Evolutionary conservation across 2,329 filamentous ascomycete genomes (phyloP), one percentile per base, ranked within the genome.

Genomic region (Fusarium udum): DNA sequence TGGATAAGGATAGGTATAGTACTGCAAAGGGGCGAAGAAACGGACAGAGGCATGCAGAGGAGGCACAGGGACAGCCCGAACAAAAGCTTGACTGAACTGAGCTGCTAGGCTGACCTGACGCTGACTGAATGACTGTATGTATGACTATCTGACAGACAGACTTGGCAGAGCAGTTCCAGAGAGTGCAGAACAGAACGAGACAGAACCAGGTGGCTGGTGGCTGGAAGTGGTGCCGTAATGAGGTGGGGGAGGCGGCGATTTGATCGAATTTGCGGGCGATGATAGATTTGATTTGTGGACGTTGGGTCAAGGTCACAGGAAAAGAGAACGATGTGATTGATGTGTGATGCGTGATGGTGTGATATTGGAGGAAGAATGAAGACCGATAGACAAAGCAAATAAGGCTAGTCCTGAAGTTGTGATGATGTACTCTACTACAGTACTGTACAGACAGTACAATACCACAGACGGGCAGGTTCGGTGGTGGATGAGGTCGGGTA

Each of bases 211-310:
- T 75, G 73, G 73, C 69, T 78, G 76, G 75, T 78, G 75, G 75
- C 75, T 78, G 75, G 76, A 74, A 75, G 73, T 61, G 76, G 74
- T 78, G 74, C 76, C 74, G 76, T 75, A 78, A 77, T 72, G 56
- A 75, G 76, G 75, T 77, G 75, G 76, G 75, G 76, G 76, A 77
- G 68, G 73, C 66, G 64, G 65, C 73, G 73, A 67, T 74, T 77
- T 71, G 71, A 74, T 74, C 62, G 65, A 72, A 73, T 60, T 65
- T 71, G 74, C 65, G 71, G 72, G 61, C 61, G 45, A 71, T 34
- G 57, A 51, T 65, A 51, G 67, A 65, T 61, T 72, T 71, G 67
- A 74, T 74, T 74, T 74, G 71, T 65, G 71, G 71, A 60, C 66
- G 71, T 65, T 72, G 69, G 70, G 46, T 61, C 55, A 64, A 61